These are phyloP conservation scores for Pulveroboletus sp. DNA, from an alignment of 768 basidiomycete genomes.

Conservation along the genomic window DNA sequence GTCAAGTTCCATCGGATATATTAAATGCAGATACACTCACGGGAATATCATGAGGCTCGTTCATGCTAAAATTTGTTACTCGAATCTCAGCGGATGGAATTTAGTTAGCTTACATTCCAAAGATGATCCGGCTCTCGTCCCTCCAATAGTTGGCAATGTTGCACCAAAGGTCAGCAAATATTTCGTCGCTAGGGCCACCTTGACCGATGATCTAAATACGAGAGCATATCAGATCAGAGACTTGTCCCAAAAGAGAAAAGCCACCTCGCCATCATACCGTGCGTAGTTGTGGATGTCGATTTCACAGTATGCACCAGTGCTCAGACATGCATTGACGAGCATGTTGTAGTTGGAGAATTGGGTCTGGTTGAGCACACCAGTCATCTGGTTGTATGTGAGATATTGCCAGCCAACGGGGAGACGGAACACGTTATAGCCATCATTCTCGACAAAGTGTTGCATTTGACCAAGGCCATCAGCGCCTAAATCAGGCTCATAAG, in stretches of 20 bases:
- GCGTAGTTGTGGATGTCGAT: slow-evolving; percentile 65
- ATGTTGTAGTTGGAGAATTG: slow-evolving; percentile 54
- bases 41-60: slow-evolving; percentile 61
- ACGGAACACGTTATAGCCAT: slow-evolving; percentile 57
- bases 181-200: slow-evolving; percentile 54
- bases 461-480: slow-evolving; percentile 45
- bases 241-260: background rate
- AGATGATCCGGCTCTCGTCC: slow-evolving; percentile 39
- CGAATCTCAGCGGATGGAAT: background rate
- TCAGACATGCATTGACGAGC: slow-evolving; percentile 38
- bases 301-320: slow-evolving; percentile 49
- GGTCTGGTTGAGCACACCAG: slow-evolving; percentile 38
- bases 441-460: slow-evolving; percentile 54
- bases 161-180: slow-evolving; percentile 54
- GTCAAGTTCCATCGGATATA: background rate
- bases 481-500: slow-evolving; percentile 2
- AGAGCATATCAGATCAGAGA: background rate
- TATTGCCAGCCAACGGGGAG: slow-evolving; percentile 63
- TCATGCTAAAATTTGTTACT: slow-evolving; percentile 42
- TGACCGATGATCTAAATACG: slow-evolving; percentile 53
- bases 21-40: slow-evolving; percentile 6
- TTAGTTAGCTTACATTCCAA: slow-evolving; percentile 41
- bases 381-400: slow-evolving; percentile 37
- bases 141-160: slow-evolving; percentile 51
- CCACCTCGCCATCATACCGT: slow-evolving; percentile 46